Percentiles rank a stretch among this genome's conserved stretches.
phyloP scores from a whole-genome alignment of 148 eudicot species.

The Diospyros kaki region DNA sequence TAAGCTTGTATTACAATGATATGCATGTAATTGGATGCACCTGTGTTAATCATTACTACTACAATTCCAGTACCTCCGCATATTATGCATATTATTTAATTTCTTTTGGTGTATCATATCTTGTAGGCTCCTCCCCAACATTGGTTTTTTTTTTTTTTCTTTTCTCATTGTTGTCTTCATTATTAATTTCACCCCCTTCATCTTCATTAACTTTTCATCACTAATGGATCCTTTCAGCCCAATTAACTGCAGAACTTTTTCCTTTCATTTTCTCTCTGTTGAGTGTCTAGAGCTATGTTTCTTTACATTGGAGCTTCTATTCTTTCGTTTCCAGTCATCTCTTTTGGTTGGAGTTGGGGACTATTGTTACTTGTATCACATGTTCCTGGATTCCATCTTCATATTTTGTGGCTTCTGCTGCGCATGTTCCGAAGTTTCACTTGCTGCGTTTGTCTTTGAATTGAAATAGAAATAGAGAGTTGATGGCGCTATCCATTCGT shows the following conservation, averaged over 20 bases:
- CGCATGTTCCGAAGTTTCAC: too few species aligned
- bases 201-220: too few species aligned
- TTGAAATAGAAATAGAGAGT: background rate
- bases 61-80: too few species aligned
- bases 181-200: too few species aligned
- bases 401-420: background rate
- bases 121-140: too few species aligned
- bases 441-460: background rate
- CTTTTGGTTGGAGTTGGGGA: background rate
- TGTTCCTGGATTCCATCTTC: background rate
- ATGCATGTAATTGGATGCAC: constrained; percentile 1
- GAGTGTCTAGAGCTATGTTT: background rate
- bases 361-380: background rate
- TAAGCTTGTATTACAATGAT: constrained; percentile 26
- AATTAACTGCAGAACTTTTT: background rate
- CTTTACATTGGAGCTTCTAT: background rate
- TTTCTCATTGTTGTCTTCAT: too few species aligned
- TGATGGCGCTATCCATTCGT: background rate
- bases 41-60: too few species aligned
- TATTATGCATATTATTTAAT: too few species aligned
- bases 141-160: too few species aligned
- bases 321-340: background rate
- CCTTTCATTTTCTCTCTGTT: background rate
- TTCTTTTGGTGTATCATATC: too few species aligned
- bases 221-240: constrained; percentile 2